Conservation (phyloP, 2,329 filamentous ascomycete genomes). For the Talaromyces sp. region DNA sequence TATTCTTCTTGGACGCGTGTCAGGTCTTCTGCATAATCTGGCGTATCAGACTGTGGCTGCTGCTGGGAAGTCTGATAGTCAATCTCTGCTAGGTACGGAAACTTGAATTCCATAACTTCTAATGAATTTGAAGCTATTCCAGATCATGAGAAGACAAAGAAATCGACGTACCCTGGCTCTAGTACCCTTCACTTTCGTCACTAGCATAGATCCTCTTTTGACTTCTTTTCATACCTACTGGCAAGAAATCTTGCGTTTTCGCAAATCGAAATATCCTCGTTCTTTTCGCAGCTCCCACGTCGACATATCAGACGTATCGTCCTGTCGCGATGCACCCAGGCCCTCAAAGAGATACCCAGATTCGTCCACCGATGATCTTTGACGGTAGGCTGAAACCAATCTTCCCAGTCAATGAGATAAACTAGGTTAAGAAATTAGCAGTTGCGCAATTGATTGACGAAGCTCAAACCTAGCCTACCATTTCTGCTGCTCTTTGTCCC, state of each 20-base stretch:
- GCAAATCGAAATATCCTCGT: not conserved
- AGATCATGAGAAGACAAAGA: no score
- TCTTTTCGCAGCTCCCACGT: not conserved
- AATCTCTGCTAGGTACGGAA: not conserved
- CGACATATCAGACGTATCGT: not conserved
- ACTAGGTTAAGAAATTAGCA: not conserved
- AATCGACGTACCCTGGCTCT: no score
- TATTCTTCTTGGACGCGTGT: slow-evolving; percentile 48
- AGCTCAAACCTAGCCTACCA: not conserved
- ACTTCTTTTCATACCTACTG: no score
- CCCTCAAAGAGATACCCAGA: not conserved
- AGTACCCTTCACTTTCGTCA: no score
- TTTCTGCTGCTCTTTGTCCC: not conserved
- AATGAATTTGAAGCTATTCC: no score
- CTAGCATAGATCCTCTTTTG: no score
- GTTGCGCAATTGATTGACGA: not conserved
- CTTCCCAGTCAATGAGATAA: not conserved
- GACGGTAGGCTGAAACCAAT: not conserved
- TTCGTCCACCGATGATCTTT: not conserved
- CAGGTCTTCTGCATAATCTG: slow-evolving; percentile 31
- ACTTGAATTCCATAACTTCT: no score
- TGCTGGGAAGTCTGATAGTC: not conserved
- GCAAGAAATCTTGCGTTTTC: no score
- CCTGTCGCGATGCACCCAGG: not conserved
- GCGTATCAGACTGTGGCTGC: slow-evolving; percentile 14